Conservation (phyloP, 768 basidiomycete genomes). For the Mrakia frigida region DNA sequence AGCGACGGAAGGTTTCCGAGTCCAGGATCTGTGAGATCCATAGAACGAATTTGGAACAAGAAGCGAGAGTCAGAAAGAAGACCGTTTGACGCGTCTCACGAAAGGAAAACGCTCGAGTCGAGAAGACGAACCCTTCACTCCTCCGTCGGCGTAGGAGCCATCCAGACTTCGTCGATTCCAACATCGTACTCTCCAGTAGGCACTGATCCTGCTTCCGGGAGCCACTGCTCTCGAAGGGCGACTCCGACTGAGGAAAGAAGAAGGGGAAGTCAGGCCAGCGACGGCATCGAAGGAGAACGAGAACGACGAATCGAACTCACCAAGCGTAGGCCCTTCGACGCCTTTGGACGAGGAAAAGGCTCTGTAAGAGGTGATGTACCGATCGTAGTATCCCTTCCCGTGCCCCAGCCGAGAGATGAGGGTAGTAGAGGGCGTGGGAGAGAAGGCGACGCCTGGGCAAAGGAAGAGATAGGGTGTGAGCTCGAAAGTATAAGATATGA, state of each 20-base stretch:
- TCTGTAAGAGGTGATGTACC: constrained; percentile 10
- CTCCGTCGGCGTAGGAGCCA: background rate
- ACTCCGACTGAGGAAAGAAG: constrained; percentile 19
- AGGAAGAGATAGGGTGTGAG: background rate
- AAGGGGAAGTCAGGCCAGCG: background rate
- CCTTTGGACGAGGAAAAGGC: background rate
- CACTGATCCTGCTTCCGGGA: constrained; percentile 4
- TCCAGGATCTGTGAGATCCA: too few species aligned
- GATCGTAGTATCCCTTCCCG: constrained; percentile 28
- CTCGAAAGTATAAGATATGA: too few species aligned
- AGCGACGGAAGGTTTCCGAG: too few species aligned
- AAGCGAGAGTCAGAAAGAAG: too few species aligned
- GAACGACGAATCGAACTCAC: background rate
- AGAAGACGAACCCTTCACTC: background rate
- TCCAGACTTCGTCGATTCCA: constrained; percentile 9
- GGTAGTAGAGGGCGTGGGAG: background rate
- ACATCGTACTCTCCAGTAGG: constrained; percentile 29
- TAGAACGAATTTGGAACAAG: too few species aligned
- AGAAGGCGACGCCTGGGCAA: constrained; percentile 8
- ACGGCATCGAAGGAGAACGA: background rate
- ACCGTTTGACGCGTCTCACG: background rate
- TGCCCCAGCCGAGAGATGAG: constrained; percentile 8
- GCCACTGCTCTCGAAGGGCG: constrained; percentile 23
- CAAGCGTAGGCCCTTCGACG: background rate
- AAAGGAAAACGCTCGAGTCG: too few species aligned